phyloP scores from a whole-genome alignment of 306 rosid genomes.

The Leucaena leucocephala region DNA sequence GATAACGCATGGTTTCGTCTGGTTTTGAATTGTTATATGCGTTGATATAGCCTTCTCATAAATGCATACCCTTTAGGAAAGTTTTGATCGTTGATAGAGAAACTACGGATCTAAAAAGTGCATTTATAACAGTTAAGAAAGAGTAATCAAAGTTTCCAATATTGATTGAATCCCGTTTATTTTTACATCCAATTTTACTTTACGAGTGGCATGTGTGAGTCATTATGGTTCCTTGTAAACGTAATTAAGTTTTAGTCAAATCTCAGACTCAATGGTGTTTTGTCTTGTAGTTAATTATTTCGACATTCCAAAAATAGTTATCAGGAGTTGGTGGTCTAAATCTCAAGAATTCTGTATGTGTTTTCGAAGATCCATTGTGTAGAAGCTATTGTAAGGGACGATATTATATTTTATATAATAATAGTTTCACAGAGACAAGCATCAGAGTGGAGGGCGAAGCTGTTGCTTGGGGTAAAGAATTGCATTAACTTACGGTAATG shows the following conservation, averaged over 20 bases:
- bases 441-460: neutral
- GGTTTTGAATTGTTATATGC: neutral
- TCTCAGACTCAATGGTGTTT: neutral
- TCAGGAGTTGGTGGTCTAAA: neutral
- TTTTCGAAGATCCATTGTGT: neutral
- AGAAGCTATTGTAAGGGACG: neutral
- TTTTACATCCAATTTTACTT: neutral
- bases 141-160: neutral
- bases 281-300: neutral
- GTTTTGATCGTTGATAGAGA: neutral
- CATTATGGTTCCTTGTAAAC: neutral
- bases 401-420: neutral
- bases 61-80: neutral
- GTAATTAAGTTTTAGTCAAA: neutral
- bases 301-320: neutral
- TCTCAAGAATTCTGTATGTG: neutral
- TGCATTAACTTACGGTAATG: neutral
- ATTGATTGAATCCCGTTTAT: neutral
- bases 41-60: neutral
- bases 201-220: neutral
- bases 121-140: neutral
- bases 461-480: neutral
- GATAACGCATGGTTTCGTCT: neutral
- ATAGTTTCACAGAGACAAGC: neutral
- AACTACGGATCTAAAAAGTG: neutral